Evolutionary conservation across 345 rosid genomes (phyloP).

Genomic region (Sisymbrium irio): DNA sequence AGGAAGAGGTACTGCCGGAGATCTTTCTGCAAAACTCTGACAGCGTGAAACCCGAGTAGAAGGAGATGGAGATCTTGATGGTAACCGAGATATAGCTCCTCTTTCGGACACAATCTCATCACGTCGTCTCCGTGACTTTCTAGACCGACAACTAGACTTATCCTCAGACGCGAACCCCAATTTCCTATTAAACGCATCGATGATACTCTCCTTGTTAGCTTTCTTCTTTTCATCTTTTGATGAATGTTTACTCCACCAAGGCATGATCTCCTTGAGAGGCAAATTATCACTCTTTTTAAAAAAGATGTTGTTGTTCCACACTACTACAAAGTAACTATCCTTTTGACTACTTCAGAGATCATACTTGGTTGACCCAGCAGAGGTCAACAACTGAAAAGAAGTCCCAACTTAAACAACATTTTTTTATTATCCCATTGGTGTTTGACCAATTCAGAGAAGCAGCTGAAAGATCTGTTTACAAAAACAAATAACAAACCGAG

Average conservation of each 20-base stretch:
- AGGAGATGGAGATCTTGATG: constrained; percentile 73
- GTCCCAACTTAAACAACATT: not conserved
- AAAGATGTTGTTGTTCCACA: constrained; percentile 6
- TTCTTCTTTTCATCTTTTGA: constrained; percentile 79
- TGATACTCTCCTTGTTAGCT: constrained; percentile 64
- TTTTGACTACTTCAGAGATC: constrained; percentile 29
- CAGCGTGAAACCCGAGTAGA: constrained; percentile 67
- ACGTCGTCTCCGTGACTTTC: constrained; percentile 46
- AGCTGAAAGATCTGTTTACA: constrained; percentile 28
- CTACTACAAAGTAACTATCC: constrained; percentile 21
- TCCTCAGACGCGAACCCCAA: constrained; percentile 56
- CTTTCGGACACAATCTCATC: constrained; percentile 55
- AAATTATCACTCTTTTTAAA: constrained; percentile 13
- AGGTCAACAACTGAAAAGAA: constrained; percentile 19
- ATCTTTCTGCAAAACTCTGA: constrained; percentile 79
- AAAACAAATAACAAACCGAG: not conserved
- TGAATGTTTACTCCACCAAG: constrained; percentile 74
- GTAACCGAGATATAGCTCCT: constrained; percentile 65
- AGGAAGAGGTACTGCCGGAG: constrained; percentile 82
- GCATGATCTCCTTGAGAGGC: constrained; percentile 26
- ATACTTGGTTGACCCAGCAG: constrained; percentile 32
- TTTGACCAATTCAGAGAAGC: constrained; percentile 29
- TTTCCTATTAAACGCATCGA: constrained; percentile 62
- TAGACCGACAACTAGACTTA: constrained; percentile 44
- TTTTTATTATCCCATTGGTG: constrained; percentile 15